A percentile compares a stretch with the other conserved stretches of the same genome.
These are phyloP conservation scores for Beauveria sp. DNA, from an alignment of 2,329 filamentous ascomycete species.

Conservation along the genomic window DNA sequence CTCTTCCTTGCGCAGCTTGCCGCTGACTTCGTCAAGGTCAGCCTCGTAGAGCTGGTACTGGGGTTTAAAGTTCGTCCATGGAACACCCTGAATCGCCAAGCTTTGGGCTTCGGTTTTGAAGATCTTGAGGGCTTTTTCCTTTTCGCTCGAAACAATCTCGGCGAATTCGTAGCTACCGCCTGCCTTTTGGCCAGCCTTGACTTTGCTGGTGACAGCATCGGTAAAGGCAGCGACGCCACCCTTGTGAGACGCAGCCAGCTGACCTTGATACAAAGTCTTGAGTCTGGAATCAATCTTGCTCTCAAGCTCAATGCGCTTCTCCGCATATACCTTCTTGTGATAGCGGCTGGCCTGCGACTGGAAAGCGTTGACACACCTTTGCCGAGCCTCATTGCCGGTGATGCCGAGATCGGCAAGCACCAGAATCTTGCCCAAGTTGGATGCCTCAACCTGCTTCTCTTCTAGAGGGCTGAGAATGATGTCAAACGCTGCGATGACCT, in stretches of 20 bases:
- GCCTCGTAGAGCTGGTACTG: conserved; percentile 77
- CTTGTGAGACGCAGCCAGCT: conserved; percentile 84
- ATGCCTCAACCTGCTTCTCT: conserved; percentile 70
- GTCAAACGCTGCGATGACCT: conserved; percentile 81
- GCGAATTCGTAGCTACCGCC: conserved; percentile 90
- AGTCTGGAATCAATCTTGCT: conserved; percentile 80
- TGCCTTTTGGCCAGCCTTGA: conserved; percentile 89
- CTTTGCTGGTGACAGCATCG: conserved; percentile 75
- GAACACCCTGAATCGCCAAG: conserved; percentile 67
- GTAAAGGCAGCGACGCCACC: conserved; percentile 75
- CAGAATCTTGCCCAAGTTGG: conserved; percentile 61
- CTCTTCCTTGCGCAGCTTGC: conserved; percentile 81
- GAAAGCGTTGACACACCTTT: conserved; percentile 72
- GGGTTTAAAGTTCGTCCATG: conserved; percentile 82
- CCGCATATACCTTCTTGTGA: conserved; percentile 88
- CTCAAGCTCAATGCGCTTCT: conserved; percentile 80
- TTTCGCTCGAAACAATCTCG: conserved; percentile 81
- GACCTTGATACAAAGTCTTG: conserved; percentile 81
- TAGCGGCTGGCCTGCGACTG: conserved; percentile 87
- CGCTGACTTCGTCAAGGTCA: conserved; percentile 83
- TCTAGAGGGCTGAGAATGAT: conserved; percentile 75
- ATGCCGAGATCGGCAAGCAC: conserved; percentile 69
- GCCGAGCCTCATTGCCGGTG: conserved; percentile 63
- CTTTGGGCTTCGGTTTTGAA: conserved; percentile 72
- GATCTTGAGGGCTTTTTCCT: conserved; percentile 62